Base-by-base conservation (phyloP, 164 flowering plant species). In the Magnolia officinalis region DNA sequence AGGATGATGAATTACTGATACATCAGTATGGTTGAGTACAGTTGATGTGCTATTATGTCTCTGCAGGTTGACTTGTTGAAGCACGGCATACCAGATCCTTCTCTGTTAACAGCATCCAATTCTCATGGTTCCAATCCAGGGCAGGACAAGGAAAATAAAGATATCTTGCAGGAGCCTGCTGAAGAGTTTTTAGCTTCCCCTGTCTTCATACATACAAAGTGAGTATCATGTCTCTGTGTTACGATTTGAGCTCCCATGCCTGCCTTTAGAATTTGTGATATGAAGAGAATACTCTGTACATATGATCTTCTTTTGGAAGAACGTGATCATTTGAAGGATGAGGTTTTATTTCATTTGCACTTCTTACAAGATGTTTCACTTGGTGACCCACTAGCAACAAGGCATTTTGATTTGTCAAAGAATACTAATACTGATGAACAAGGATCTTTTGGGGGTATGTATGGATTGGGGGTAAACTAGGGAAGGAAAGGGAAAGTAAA, bases 1-100 rank as follows among this genome's bases (percentile, higher is more conserved):
- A 64, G 24, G 2, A 20, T 21, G 24, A 14, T 68, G 9, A 26
- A 31, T 2, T 29, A 29, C 29, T 24, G n/a, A 13, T 68, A 4
- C 31, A 7, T 68, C 50, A 68, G 7, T 68, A 68, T 68, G 51
- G 31, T 45, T 37, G 11, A 21, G 21, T 19, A 18, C 24, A 7
- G 50, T 21, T 37, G 26, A 29, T 26, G 14, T 11, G 14, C 29
- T 61, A 63, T 52, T 21, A 49, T 61, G 51, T 49, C 31, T 79
- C 51, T 85, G 85, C 89, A 93, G 98, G 97, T 95, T 77, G 96
- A 95, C 82, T 83, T 92, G 80, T 83, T 95, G 87, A 95, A 95
- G 76, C 98, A 95, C 77, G 89, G 89, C 72, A 87, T 95, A 79
- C 91, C 97, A 63, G 98, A 95, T 71, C 98, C 97, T 63, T 93